Conservation (phyloP, 805 yeast genomes). For the Priceomyces haplophilus region DNA sequence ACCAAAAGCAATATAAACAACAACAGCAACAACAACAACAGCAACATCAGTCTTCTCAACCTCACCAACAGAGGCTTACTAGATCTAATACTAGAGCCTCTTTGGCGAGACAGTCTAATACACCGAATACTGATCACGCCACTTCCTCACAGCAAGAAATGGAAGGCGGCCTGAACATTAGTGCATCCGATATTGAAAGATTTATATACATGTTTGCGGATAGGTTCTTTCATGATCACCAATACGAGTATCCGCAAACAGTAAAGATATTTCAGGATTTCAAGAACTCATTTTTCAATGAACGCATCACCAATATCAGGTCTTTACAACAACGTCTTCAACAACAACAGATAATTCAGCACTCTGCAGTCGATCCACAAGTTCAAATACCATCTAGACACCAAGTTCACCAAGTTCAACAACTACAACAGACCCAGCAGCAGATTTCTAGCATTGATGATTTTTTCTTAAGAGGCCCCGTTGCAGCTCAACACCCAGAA, state of each 20-base stretch:
- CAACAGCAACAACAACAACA: conserved; percentile 10
- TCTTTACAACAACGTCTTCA: conserved; percentile 18
- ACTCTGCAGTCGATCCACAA: conserved; percentile 6
- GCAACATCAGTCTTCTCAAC: conserved; percentile 9
- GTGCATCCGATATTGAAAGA: conserved; percentile 35
- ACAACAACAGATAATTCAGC: conserved; percentile 11
- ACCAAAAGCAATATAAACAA: conserved; percentile 20
- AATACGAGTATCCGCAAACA: conserved; percentile 43
- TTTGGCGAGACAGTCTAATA: conserved; percentile 2
- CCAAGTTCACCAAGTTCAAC: conserved; percentile 9
- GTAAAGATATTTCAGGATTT: conserved; percentile 42
- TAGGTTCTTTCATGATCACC: conserved; percentile 38
- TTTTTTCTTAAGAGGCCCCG: conserved; percentile 19
- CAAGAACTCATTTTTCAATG: conserved; percentile 39
- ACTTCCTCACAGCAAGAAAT: conserved; percentile 3
- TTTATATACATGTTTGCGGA: conserved; percentile 42
- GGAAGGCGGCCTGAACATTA: conserved; percentile 12
- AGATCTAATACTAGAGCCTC: conserved; percentile 6
- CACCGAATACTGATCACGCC: conserved; percentile 3
- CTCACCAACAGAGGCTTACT: conserved; percentile 8
- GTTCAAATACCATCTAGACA: conserved; percentile 8
- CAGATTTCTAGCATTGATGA: conserved; percentile 21
- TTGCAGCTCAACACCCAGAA: conserved; percentile 7
- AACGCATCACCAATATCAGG: conserved; percentile 33
- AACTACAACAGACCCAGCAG: conserved; percentile 8